A percentile compares a stretch with the other conserved stretches of the same genome.
Conservation (phyloP, 148 eudicot genomes). For the Spergularia bocconei region DNA sequence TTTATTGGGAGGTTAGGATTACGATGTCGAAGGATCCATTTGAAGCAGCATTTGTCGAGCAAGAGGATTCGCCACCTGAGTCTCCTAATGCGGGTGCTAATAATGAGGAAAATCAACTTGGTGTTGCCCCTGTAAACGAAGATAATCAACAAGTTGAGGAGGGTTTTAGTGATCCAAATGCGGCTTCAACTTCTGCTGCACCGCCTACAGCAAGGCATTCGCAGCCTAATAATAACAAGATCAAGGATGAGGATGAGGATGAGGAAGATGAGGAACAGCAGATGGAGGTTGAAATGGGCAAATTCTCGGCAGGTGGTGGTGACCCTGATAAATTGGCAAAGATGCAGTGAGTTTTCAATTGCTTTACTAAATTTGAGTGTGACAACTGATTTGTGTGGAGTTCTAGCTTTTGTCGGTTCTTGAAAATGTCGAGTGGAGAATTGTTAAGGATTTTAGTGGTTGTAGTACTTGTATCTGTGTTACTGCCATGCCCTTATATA, state of each 20-base stretch:
- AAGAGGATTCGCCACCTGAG: constrained; percentile 75
- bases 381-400: neutral
- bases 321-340: constrained; percentile 88
- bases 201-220: constrained; percentile 28
- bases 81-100: constrained; percentile 53
- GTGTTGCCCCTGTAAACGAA: constrained; percentile 30
- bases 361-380: neutral
- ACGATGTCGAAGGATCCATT: constrained; percentile 88
- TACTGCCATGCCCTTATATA: neutral
- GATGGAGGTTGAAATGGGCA: constrained; percentile 80
- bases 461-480: neutral
- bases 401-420: constrained; percentile 1
- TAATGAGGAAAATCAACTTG: constrained; percentile 44
- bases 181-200: constrained; percentile 38
- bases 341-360: constrained; percentile 69
- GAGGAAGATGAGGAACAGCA: constrained; percentile 87
- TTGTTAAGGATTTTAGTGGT: neutral
- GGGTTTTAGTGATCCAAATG: constrained; percentile 18
- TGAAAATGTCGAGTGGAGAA: neutral
- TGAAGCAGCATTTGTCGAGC: constrained; percentile 75
- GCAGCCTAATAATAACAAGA: constrained; percentile 32
- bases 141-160: constrained; percentile 36
- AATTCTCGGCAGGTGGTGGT: constrained; percentile 40
- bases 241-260: constrained; percentile 78
- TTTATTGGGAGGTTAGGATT: constrained; percentile 29